These are phyloP conservation scores for Haplosporangium sp. DNA, from an alignment of 371 early-diverging fungal species.

Conservation along the genomic window DNA sequence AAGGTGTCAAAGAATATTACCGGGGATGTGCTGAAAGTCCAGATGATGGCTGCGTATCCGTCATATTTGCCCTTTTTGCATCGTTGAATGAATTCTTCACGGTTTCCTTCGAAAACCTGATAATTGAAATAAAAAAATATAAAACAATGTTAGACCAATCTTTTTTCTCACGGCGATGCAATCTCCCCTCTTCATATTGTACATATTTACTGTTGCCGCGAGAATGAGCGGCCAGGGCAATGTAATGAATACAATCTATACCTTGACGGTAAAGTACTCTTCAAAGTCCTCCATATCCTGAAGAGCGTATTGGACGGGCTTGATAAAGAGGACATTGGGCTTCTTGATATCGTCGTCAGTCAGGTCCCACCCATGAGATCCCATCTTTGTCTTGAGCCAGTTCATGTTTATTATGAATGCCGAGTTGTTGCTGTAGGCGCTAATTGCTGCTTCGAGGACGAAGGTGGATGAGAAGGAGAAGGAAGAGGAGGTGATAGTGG, in stretches of 20 bases:
- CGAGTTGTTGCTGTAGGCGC: too few relatives aligned
- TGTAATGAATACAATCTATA: neutral
- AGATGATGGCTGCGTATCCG: conserved; percentile 47
- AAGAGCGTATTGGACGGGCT: conserved; percentile 24
- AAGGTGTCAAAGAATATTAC: too few relatives aligned
- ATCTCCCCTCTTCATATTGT: too few relatives aligned
- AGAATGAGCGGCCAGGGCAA: too few relatives aligned
- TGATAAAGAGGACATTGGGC: conserved; percentile 47
- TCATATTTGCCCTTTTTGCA: conserved; percentile 54
- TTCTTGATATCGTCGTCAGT: conserved; percentile 51
- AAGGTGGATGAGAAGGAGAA: neutral
- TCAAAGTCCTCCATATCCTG: conserved; percentile 53
- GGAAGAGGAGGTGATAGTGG: neutral
- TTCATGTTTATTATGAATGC: conserved; percentile 20
- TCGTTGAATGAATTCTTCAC: conserved; percentile 30
- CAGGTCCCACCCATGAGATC: conserved; percentile 52
- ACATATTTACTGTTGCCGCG: too few relatives aligned
- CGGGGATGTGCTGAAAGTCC: conserved; percentile 3
- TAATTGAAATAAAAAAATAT: neutral
- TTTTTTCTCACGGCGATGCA: too few relatives aligned
- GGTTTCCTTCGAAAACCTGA: conserved; percentile 27
- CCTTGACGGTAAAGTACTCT: conserved; percentile 54
- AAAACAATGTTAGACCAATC: neutral
- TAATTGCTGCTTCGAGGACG: too few relatives aligned
- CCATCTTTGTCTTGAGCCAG: conserved; percentile 56